Evolutionary conservation across 768 basidiomycete species (phyloP).

Genomic region (Roridomyces roridus): DNA sequence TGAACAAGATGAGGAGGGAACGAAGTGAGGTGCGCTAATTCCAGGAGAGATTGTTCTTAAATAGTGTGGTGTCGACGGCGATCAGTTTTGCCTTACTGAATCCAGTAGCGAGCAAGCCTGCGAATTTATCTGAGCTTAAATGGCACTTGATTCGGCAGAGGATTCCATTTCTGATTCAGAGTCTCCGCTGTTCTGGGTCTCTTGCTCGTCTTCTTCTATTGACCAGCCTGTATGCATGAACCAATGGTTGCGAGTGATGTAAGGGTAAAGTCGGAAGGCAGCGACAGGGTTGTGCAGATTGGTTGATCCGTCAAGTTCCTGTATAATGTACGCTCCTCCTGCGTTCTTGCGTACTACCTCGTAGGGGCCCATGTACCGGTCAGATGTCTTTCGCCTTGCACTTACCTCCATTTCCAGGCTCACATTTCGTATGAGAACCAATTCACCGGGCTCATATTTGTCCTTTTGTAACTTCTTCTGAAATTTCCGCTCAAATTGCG

Average conservation of each 20-base stretch:
- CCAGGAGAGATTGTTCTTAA: too few species aligned
- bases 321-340: conserved; percentile 14
- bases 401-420: conserved; percentile 20
- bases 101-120: too few species aligned
- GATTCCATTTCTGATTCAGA: not conserved
- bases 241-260: conserved; percentile 13
- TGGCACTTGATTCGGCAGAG: too few species aligned
- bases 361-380: conserved; percentile 32
- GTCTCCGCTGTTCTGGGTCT: not conserved
- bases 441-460: conserved; percentile 22
- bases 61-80: too few species aligned
- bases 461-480: conserved; percentile 14
- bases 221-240: not conserved
- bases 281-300: not conserved
- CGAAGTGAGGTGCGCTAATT: too few species aligned
- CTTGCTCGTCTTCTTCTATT: not conserved
- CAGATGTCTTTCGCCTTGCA: conserved; percentile 22
- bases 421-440: conserved; percentile 33
- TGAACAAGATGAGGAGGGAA: too few species aligned
- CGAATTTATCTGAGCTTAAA: too few species aligned
- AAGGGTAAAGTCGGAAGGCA: conserved; percentile 13
- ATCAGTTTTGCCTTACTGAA: too few species aligned
- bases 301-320: conserved; percentile 13
- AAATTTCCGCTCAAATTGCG: conserved; percentile 30
- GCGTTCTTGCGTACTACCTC: conserved; percentile 23